Base-by-base conservation (phyloP, 192 early-diverging fungal genomes). In the Rhizophlyctis rosea region DNA sequence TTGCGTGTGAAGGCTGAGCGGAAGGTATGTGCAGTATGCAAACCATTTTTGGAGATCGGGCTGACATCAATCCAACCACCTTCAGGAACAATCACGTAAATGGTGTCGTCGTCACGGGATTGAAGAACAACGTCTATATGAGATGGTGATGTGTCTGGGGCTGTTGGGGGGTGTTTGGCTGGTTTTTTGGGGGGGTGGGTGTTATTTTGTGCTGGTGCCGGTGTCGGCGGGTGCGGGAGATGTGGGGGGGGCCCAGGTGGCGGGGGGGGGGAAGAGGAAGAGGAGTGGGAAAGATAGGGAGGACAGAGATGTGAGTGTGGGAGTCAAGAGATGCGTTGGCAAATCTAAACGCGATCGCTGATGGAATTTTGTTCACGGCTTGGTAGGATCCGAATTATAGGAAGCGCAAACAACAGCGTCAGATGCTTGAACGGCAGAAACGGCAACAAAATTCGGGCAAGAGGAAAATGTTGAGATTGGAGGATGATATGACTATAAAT, bases 101-200 rank as follows among this genome's bases (percentile, higher is more conserved):
- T 88, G 86, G 86, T 87, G 83, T 53, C 71, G 62, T 32, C 67
- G 70, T 21, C 73, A 76, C 68, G 86, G 86, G n/a, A 59, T 87
- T 16, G 86, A 88, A 69, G 86, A 88, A 58, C 86, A 88, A 54
- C 76, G 86, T 28, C 34, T 88, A 32, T 88, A 88, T 61, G 86
- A 88, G 69, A 87, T 88, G 64, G 72, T 85, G 16, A 88, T 87
- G 53, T 71, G 88, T 14, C 80, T 81, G 53, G 57, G 65, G 7
- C 86, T 88, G 54, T 88, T 86, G 72, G 84, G 87, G 54, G 72
- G 79, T 60, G 73, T 86, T 56, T 88, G 47, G 72, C 72, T 16
- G 80, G 86, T 28, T 57, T 56, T 50, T 39, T 67, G 18, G 65
- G n/a, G n/a, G n/a, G n/a, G n/a, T n/a, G n/a, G n/a, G n/a, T n/a